Base-by-base conservation (phyloP, 2,329 filamentous ascomycete species). In the Monilinia vaccinii-corymbosi region DNA sequence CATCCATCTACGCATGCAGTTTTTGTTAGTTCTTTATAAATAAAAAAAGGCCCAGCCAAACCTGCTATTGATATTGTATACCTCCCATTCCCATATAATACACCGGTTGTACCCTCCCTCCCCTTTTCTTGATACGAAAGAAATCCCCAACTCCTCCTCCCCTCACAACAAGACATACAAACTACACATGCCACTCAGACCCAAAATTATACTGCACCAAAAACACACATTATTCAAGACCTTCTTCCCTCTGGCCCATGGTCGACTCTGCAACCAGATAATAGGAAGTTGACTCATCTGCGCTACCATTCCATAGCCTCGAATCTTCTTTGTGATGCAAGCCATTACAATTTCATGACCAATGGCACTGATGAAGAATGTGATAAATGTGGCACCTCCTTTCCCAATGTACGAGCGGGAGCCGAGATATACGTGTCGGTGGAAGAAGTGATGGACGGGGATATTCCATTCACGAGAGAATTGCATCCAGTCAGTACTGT, bases 251-350 rank as follows among this genome's bases (percentile, higher is more conserved):
- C 85, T 82, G 42, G 97, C 84, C 77, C 84, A 90, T 62, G 79
- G 82, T 5, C 88, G 91, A 63, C 89, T 82, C 77, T 97, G 94
- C 34, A 97, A 77, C 73, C 92, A 84, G n/a, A 97, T 89, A 66
- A 97, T 94, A 0, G 94, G 94, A 67, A 97, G 81, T 78, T 99
- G 94, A 63, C 95, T 76, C 94, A 99, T 97, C 85, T 97, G 94
- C 63, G 90, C 88, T 23, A 95, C 71, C 71, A 97, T 96, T 11
- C 93, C 94, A 71, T 97, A 99, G 14, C 94, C 94, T 42, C 94
- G 79, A 49, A 97, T 79, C 77, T 99, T 97, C 79, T 97, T 93
- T 31, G 92, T 97, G 72, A 99, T 97, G 73, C 93, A 97, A 9
- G 89, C 91, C 89, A 99, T 96, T 69, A 99, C 89, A 60, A 99